Percentiles rank a stretch among this genome's conserved stretches.
Conservation (phyloP, 2,329 filamentous ascomycete genomes). For the Neofusicoccum ribis region DNA sequence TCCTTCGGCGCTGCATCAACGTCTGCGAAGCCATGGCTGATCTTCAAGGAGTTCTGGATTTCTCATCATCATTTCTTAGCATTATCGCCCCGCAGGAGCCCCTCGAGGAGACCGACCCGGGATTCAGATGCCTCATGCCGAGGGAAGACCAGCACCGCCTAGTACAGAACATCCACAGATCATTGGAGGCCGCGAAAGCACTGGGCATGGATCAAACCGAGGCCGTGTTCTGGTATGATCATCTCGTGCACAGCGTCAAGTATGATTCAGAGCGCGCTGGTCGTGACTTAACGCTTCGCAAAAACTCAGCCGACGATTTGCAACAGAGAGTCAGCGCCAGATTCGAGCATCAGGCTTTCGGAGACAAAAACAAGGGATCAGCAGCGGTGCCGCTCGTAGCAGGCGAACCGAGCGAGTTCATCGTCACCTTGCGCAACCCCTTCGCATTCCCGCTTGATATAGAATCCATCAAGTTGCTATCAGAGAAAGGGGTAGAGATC, state of each 20-base stretch:
- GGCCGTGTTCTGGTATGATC: constrained; percentile 96
- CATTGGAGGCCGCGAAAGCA: constrained; percentile 72
- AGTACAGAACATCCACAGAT: constrained; percentile 83
- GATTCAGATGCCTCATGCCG: constrained; percentile 51
- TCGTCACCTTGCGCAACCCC: constrained; percentile 85
- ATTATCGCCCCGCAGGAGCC: constrained; percentile 80
- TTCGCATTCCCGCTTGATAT: constrained; percentile 92
- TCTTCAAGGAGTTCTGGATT: constrained; percentile 83
- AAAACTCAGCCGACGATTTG: constrained; percentile 6
- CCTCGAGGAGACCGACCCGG: constrained; percentile 47
- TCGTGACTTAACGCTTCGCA: constrained; percentile 23
- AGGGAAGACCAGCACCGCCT: constrained; percentile 83
- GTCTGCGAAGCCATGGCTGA: constrained; percentile 93
- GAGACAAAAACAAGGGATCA: constrained; percentile 51
- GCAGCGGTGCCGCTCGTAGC: constrained; percentile 64
- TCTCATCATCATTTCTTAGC: constrained; percentile 79
- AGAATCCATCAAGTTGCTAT: constrained; percentile 74
- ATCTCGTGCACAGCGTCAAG: constrained; percentile 66
- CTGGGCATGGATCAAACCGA: constrained; percentile 69
- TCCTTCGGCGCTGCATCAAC: constrained; percentile 86
- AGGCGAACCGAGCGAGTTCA: constrained; percentile 74
- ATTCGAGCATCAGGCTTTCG: constrained; percentile 93
- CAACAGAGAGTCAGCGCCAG: constrained; percentile 68
- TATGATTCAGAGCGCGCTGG: constrained; percentile 18
- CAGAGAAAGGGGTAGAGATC: constrained; percentile 71